A percentile compares a stretch with the other conserved stretches of the same genome.
Conservation (phyloP, 257 asterid genomes). For the Nicotiana tomentosiformis region DNA sequence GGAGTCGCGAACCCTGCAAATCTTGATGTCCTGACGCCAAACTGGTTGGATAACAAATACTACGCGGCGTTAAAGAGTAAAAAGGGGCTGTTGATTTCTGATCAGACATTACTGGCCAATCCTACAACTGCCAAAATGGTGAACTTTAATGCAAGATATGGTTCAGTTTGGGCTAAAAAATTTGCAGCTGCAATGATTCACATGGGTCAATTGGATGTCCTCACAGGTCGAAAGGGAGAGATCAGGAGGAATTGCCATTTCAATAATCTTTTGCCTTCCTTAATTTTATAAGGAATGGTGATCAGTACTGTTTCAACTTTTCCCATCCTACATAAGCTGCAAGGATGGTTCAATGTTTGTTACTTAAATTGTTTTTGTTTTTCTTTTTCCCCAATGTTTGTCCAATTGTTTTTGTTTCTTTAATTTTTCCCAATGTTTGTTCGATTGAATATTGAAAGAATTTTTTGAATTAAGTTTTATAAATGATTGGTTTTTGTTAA, state of each 20-base stretch:
- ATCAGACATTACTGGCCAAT: neutral
- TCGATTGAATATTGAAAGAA: neutral
- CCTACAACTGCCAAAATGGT: constrained; percentile 1
- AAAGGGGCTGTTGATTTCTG: constrained; percentile 18
- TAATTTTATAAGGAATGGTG: neutral
- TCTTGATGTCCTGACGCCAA: constrained; percentile 12
- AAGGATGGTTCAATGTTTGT: neutral
- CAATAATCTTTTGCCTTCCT: neutral
- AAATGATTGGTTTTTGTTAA: neutral
- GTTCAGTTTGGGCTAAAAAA: constrained; percentile 3
- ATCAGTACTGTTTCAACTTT: neutral
- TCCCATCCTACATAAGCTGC: neutral
- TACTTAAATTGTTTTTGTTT: neutral
- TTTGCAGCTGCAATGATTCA: constrained; percentile 8
- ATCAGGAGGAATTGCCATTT: neutral
- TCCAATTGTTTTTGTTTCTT: neutral
- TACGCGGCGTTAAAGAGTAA: constrained; percentile 6
- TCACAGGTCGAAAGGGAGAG: neutral
- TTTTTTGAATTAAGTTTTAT: neutral
- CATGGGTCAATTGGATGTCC: constrained; percentile 7
- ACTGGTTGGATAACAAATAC: constrained; percentile 11
- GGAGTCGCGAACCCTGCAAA: neutral
- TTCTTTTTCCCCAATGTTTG: neutral
- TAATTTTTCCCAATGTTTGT: neutral
- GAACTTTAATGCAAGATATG: neutral